Evolutionary conservation across 768 basidiomycete genomes (phyloP).

Genomic region (Xerocomellus chrysenteron): DNA sequence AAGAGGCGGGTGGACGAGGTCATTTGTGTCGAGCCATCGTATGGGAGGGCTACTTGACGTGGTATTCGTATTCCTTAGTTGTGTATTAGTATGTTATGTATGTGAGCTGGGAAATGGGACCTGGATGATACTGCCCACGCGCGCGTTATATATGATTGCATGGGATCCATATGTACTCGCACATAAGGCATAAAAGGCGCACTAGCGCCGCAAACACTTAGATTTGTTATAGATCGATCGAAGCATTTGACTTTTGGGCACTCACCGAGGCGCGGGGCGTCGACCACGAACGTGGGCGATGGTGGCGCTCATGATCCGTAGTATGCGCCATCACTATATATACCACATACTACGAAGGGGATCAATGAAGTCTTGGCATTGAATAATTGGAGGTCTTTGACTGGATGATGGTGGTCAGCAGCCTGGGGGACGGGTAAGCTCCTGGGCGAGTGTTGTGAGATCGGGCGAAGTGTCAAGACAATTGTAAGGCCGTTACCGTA

Average conservation of each 20-base stretch:
- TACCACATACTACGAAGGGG: neutral
- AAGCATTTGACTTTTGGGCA: slow-evolving; percentile 12
- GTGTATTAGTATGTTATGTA: slow-evolving; percentile 24
- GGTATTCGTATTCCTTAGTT: neutral
- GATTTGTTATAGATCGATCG: slow-evolving; percentile 11
- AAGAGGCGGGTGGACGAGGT: slow-evolving; percentile 60
- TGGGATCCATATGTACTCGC: neutral
- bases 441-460: too few relatives aligned
- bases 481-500: too few relatives aligned
- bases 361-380: too few relatives aligned
- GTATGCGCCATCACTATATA: neutral
- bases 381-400: too few relatives aligned
- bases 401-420: too few relatives aligned
- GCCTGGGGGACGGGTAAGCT: too few relatives aligned
- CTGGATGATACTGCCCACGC: neutral
- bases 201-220: slow-evolving; percentile 9
- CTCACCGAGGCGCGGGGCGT: neutral
- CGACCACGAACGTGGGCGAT: neutral
- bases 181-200: slow-evolving; percentile 1
- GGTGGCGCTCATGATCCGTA: neutral
- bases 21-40: slow-evolving; percentile 57
- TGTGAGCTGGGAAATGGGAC: neutral
- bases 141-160: neutral
- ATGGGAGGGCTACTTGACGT: slow-evolving; percentile 38
- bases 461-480: too few relatives aligned